These are phyloP conservation scores for Botrytis fragariae DNA, from an alignment of 2,329 filamentous ascomycete genomes.

Conservation along the genomic window DNA sequence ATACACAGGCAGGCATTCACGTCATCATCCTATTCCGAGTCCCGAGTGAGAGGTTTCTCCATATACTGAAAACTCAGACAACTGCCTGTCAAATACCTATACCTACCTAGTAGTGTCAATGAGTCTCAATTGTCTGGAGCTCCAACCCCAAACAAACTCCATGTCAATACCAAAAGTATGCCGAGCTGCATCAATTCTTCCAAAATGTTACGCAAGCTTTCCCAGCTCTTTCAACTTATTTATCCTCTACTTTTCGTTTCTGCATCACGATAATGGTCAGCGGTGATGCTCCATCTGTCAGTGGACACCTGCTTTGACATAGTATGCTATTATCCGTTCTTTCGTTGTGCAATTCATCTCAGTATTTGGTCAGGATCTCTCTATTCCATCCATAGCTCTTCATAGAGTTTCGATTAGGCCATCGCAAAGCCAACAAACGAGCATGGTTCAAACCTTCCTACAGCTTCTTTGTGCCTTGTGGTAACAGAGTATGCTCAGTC, in stretches of 20 bases:
- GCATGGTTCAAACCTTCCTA: not conserved
- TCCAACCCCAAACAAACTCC: not conserved
- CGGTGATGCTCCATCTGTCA: conserved; percentile 14
- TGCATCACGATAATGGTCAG: conserved; percentile 23
- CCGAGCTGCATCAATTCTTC: conserved; percentile 4
- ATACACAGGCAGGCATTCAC: not conserved
- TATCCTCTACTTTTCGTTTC: conserved; percentile 14
- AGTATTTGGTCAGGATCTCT: not conserved
- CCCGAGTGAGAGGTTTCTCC: not conserved
- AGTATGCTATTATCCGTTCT: conserved; percentile 13
- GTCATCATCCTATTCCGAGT: not conserved
- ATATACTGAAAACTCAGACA: not conserved
- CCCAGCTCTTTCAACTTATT: not conserved
- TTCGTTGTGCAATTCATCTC: not conserved
- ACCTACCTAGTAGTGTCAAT: not conserved
- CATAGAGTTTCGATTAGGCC: not conserved
- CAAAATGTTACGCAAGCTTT: not conserved
- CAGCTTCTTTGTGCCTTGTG: not conserved
- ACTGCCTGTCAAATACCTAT: conserved; percentile 6
- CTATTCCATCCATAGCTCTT: not conserved
- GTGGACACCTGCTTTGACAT: conserved; percentile 16
- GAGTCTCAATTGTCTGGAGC: not conserved
- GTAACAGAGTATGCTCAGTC: conserved; percentile 4
- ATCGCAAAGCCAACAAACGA: not conserved
- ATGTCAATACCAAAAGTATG: not conserved